Percentiles rank a stretch among this genome's conserved stretches.
Evolutionary conservation across 306 rosid species (phyloP).

Genomic region (Medicago ruthenica): DNA sequence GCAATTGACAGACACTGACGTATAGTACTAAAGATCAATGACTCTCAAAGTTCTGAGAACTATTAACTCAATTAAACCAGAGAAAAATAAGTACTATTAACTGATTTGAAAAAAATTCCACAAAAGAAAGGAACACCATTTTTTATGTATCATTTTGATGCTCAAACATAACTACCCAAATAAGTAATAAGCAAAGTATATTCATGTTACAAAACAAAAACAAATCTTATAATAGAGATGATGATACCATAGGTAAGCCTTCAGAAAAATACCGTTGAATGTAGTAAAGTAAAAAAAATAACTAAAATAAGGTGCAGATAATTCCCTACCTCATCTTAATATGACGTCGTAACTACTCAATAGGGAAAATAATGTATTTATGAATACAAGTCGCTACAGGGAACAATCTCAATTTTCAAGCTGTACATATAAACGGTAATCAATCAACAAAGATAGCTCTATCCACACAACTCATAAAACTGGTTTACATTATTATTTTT

Average conservation of each 20-base stretch:
- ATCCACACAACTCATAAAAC: conserved; percentile 26
- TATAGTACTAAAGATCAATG: background rate
- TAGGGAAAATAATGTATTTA: background rate
- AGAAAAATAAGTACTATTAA: conserved; percentile 9
- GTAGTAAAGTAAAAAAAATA: background rate
- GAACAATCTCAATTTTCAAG: conserved; percentile 21
- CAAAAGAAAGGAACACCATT: background rate
- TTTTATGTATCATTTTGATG: background rate
- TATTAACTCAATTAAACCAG: background rate
- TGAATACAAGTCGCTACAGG: conserved; percentile 1
- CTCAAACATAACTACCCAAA: background rate
- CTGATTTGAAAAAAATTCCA: background rate
- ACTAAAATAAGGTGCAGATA: background rate
- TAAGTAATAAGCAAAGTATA: background rate
- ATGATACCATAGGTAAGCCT: background rate
- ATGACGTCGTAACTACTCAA: conserved; percentile 3
- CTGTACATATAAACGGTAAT: conserved; percentile 35
- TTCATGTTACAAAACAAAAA: background rate
- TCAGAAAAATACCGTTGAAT: background rate
- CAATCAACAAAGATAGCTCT: conserved; percentile 19
- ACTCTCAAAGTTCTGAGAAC: background rate
- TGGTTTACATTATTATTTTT: background rate
- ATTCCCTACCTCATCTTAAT: conserved; percentile 12
- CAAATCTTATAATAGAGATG: conserved; percentile 2
- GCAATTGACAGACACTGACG: background rate